Percentiles rank a stretch among this genome's conserved stretches.
Conservation (phyloP, 345 rosid species). For the Fremontodendron californicum region DNA sequence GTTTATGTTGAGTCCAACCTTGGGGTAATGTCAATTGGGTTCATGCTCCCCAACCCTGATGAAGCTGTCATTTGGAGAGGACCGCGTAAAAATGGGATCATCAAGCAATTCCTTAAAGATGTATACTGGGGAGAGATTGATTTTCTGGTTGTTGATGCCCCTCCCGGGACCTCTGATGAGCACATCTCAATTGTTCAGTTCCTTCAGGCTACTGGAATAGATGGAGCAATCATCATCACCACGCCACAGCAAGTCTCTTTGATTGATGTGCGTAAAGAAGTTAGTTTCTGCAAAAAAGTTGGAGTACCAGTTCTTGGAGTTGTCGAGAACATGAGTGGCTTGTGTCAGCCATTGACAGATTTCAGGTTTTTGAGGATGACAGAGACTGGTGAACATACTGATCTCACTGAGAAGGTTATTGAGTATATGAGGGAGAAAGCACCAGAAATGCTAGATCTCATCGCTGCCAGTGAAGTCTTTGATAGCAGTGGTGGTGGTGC, state of each 20-base stretch:
- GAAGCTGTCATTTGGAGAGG: conserved; percentile 99
- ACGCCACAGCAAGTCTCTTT: conserved; percentile 90
- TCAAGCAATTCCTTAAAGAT: conserved; percentile 89
- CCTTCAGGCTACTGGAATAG: conserved; percentile 78
- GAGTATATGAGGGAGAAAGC: conserved; percentile 56
- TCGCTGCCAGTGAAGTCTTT: conserved; percentile 68
- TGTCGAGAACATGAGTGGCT: conserved; percentile 95
- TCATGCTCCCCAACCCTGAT: conserved; percentile 89
- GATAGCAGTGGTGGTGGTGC: conserved; percentile 91
- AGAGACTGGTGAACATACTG: conserved; percentile 48
- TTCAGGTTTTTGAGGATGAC: conserved; percentile 53
- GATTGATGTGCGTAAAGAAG: conserved; percentile 90
- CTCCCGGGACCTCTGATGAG: conserved; percentile 95
- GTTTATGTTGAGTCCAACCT: conserved; percentile 90
- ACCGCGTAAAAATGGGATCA: conserved; percentile 86
- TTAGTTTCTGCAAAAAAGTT: conserved; percentile 91
- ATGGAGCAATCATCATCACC: conserved; percentile 89
- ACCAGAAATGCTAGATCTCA: conserved; percentile 60
- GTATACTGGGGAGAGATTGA: conserved; percentile 94
- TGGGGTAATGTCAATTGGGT: conserved; percentile 95
- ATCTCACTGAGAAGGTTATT: conserved; percentile 52
- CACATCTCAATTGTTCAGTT: conserved; percentile 91
- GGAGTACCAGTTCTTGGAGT: conserved; percentile 81
- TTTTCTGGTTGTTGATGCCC: conserved; percentile 89
- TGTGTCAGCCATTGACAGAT: conserved; percentile 66